Evolutionary conservation across 345 rosid species (phyloP), one percentile per base, ranked within the genome.

Genomic region (Hibiscus mutabilis): DNA sequence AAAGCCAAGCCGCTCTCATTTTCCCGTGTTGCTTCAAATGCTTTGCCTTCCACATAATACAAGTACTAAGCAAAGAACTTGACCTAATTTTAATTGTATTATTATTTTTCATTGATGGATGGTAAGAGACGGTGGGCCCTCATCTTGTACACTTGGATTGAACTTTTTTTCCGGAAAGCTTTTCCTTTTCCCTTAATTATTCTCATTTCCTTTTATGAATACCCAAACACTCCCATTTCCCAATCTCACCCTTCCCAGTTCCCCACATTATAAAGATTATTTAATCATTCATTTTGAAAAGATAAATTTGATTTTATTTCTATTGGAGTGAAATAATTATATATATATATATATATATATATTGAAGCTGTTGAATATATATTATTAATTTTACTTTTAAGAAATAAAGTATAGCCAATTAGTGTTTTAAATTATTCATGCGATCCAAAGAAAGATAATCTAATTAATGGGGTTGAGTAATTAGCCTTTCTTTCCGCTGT

Each of bases 121-220:
- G 31, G 64, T 29, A 37, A 37, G 42, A 8, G 59, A 51, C 35
- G 81, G 84, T 37, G 89, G 84, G 71, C 83, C 78, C 69, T 37
- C 85, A 60, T 86, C 89, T 91, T 87, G 96, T 90, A 85, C 93
- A 75, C 84, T 88, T 88, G 93, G 95, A 86, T 90, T 90, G 89
- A 88, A 87, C 95, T 85, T 83, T 90, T 85, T 83, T 90, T 87
- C 80, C 70, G 90, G 96, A 85, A 92, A 89, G 77, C 72, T 77
- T 82, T 90, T 85, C 92, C 94, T 75, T 90, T 87, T 87, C 52
- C 74, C 83, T 77, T 78, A 88, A 84, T 79, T 84, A 85, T 88
- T 87, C 92, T 71, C 78, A 66, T 85, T 88, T 88, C 88, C 91
- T 78, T 86, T 87, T 79, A 73, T 84, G 88, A 49, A 76, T 76